Evolutionary conservation across 805 yeast species (phyloP).

Genomic region (Yarrowia porcina): DNA sequence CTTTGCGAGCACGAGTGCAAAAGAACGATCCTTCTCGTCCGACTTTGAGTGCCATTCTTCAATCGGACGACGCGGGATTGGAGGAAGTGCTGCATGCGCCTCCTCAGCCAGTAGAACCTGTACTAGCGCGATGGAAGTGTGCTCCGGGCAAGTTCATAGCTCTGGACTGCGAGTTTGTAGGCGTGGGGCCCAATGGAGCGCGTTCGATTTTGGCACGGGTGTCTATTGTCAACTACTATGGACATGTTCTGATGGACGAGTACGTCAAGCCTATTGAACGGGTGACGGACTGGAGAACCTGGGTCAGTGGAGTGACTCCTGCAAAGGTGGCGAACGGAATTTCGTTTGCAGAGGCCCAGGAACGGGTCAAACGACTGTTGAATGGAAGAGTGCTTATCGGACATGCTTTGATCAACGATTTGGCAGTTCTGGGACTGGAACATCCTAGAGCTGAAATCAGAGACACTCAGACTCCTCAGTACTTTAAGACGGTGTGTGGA

Average conservation of each 20-base stretch:
- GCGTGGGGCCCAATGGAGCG: constrained; percentile 71
- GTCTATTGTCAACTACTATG: constrained; percentile 80
- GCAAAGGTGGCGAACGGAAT: constrained; percentile 65
- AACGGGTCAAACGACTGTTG: constrained; percentile 50
- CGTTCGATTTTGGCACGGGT: constrained; percentile 76
- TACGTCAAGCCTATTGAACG: constrained; percentile 71
- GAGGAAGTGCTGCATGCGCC: background rate
- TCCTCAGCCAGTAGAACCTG: background rate
- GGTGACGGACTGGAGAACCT: constrained; percentile 89
- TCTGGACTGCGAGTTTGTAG: constrained; percentile 93
- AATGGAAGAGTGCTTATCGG: constrained; percentile 59
- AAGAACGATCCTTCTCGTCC: constrained; percentile 3
- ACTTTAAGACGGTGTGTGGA: constrained; percentile 55
- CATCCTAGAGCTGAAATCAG: constrained; percentile 64
- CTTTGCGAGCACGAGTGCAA: background rate
- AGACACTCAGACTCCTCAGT: constrained; percentile 67
- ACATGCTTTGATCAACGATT: constrained; percentile 79
- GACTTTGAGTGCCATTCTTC: background rate
- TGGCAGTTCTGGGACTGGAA: constrained; percentile 60
- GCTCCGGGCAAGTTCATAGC: constrained; percentile 71
- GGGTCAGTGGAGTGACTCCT: constrained; percentile 85
- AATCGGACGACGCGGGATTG: constrained; percentile 5
- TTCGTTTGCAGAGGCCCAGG: constrained; percentile 63
- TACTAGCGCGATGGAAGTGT: constrained; percentile 28
- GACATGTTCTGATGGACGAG: constrained; percentile 64